Base-by-base conservation (phyloP, 108 stramenopile species). In the Cyclotella kingstonii region DNA sequence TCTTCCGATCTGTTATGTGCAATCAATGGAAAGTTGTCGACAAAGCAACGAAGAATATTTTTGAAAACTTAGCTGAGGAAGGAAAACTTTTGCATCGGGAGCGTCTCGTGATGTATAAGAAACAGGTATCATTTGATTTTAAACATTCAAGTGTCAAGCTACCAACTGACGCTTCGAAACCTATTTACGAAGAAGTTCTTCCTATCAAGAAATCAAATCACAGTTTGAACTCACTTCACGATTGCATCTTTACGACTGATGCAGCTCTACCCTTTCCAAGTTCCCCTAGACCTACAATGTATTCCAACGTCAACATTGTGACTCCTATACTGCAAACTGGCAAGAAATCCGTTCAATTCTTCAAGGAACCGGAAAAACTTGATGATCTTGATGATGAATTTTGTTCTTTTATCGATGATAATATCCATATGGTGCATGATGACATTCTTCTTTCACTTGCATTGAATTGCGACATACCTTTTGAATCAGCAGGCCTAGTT, bases 1-100 rank as follows among this genome's bases (percentile, higher is more conserved):
- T n/a, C n/a, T n/a, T n/a, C n/a, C n/a, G n/a, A n/a, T n/a, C n/a
- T n/a, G 23, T n/a, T 14, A 51, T 51, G 50, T 31, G 31, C 50
- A 28, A 12, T 14, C n/a, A 15, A 2, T 51, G 60, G 60, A 61
- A 61, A 46, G 12, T 19, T 0, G 44, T 45, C 42, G 60, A 61
- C 34, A 21, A 27, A 1, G 4, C 46, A 1, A 46, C 46, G 9
- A 34, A 48, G 21, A 22, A 33, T 12, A 34, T 61, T 6, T 61
- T 61, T 25, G 18, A 61, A 18, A 47, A 61, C 5, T 25, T 61
- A 21, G 60, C 60, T 33, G 47, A 36, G 27, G 60, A 61, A 31
- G 60, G 60, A 29, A 46, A 46, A 12, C 17, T 14, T 22, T 2
- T 49, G 9, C 33, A 61, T 18, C 45, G 35, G 11, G 3, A 23